Base-by-base conservation (phyloP, 2,329 filamentous ascomycete species). In the Exophiala dermatitidis region DNA sequence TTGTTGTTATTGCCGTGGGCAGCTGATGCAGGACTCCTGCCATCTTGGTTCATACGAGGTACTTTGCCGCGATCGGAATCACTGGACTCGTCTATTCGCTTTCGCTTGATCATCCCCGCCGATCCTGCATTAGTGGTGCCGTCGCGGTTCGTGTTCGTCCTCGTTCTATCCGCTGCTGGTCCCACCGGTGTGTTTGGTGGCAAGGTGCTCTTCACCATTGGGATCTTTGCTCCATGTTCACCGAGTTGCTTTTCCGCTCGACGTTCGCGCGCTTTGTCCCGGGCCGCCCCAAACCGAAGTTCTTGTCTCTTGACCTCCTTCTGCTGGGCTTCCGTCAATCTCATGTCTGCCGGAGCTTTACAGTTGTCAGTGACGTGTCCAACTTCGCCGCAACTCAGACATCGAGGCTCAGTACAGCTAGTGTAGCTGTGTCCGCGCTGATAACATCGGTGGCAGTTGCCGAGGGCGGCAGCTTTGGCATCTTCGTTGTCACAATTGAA, bases 401-500 rank as follows among this genome's bases (percentile, higher is more conserved):
- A 77, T 40, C 73, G 69, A 45, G 68, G 65, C 28, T 65, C 67
- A n/a, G 60, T 65, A 57, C 74, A 77, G 48, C 62, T 52, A 6
- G 53, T 51, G 36, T 66, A 69, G 3, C 58, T 67, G 57, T 76
- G 74, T 5, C 69, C 69, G 28, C 64, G 48, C 28, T 62, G 54
- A 12, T 69, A 66, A 52, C 74, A 77, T 52, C 74, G 68, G 55
- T 63, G 66, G 56, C 74, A 77, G 46, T 59, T 68, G 26, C 71
- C 71, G 40, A 66, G 64, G 32, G 65, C 63, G 8, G 64, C 64
- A 33, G 66, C 65, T 54, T 69, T 66, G 7, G 72, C 73, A 8
- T 71, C 71, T 6, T 63, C 56, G 54, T 76, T 74, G 50, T 76
- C 72, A 53, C 74, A 77, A 42, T 71, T 69, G 47, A 66, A 65